A percentile compares a stretch with the other conserved stretches of the same genome.
phyloP scores from a whole-genome alignment of 164 flowering plant genomes.

The Saururus chinensis region DNA sequence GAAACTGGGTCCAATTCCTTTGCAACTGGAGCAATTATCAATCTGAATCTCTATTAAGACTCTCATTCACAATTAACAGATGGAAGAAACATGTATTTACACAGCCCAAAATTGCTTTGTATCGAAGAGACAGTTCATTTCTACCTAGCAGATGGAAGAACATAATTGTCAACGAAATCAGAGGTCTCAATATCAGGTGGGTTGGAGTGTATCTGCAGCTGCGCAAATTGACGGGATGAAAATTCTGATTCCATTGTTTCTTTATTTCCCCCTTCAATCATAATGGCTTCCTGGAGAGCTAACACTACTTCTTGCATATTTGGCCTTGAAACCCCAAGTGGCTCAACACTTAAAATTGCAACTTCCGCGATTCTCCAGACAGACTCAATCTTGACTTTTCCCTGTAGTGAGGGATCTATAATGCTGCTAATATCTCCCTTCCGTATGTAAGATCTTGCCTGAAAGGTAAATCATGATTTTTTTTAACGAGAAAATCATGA shows the following conservation, averaged over 20 bases:
- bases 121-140: neutral
- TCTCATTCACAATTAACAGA: neutral
- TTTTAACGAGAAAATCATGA: too few species aligned
- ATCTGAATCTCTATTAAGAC: too few species aligned
- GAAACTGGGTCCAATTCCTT: too few species aligned
- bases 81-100: neutral
- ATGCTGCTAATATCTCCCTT: slow-evolving; percentile 75
- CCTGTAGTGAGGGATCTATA: slow-evolving; percentile 48
- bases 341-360: slow-evolving; percentile 76
- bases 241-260: slow-evolving; percentile 19
- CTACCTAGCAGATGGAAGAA: slow-evolving; percentile 63
- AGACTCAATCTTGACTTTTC: slow-evolving; percentile 60
- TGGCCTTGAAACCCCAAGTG: slow-evolving; percentile 54
- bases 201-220: slow-evolving; percentile 49
- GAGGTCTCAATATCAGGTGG: slow-evolving; percentile 65
- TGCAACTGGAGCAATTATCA: too few species aligned
- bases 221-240: slow-evolving; percentile 33
- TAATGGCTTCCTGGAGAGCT: slow-evolving; percentile 82
- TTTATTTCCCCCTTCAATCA: slow-evolving; percentile 52
- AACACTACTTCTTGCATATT: slow-evolving; percentile 78
- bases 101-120: neutral
- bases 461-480: slow-evolving; percentile 10
- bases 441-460: slow-evolving; percentile 74
- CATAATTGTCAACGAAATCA: slow-evolving; percentile 39
- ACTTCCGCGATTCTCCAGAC: slow-evolving; percentile 86